phyloP scores from a whole-genome alignment of 225 moss, liverwort and hornwort genomes.

The Marchantia paleacea region DNA sequence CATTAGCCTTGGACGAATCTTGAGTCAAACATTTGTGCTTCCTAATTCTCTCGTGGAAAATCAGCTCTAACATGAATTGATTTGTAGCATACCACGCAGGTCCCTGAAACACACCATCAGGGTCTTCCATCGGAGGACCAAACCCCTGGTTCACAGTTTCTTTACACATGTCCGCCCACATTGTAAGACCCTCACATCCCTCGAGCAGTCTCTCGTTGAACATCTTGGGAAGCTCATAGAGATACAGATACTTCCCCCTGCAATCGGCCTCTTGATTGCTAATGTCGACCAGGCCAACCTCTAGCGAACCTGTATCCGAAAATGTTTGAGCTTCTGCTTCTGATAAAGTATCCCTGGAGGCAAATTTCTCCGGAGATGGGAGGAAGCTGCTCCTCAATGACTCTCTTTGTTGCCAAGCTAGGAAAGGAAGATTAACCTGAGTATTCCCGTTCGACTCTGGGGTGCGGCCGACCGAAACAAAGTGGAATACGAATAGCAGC shows the following conservation, averaged over 20 bases:
- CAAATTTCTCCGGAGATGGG: constrained; percentile 28
- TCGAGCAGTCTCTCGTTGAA: constrained; percentile 56
- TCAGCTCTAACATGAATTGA: constrained; percentile 72
- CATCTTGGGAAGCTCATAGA: constrained; percentile 57
- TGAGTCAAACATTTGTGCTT: constrained; percentile 55
- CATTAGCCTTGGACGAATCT: constrained; percentile 44
- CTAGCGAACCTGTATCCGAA: background rate
- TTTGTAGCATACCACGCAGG: constrained; percentile 71
- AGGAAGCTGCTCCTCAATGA: constrained; percentile 9
- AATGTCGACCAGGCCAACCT: too few species aligned
- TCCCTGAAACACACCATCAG: constrained; percentile 45
- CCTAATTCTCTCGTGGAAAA: constrained; percentile 64
- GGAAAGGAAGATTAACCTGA: constrained; percentile 9
- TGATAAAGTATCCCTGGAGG: constrained; percentile 37
- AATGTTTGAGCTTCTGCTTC: constrained; percentile 11
- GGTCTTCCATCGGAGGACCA: constrained; percentile 52
- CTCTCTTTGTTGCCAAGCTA: constrained; percentile 30
- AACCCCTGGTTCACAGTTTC: constrained; percentile 52
- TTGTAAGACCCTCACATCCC: constrained; percentile 36
- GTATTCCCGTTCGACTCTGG: constrained; percentile 10
- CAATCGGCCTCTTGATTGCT: constrained; percentile 25
- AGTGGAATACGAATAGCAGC: constrained; percentile 49
- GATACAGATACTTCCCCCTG: constrained; percentile 55
- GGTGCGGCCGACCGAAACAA: constrained; percentile 27
- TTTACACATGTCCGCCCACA: constrained; percentile 60